Evolutionary conservation across 2,329 filamentous ascomycete species (phyloP), one percentile per base, ranked within the genome.

Genomic region (Anisogramma anomala): DNA sequence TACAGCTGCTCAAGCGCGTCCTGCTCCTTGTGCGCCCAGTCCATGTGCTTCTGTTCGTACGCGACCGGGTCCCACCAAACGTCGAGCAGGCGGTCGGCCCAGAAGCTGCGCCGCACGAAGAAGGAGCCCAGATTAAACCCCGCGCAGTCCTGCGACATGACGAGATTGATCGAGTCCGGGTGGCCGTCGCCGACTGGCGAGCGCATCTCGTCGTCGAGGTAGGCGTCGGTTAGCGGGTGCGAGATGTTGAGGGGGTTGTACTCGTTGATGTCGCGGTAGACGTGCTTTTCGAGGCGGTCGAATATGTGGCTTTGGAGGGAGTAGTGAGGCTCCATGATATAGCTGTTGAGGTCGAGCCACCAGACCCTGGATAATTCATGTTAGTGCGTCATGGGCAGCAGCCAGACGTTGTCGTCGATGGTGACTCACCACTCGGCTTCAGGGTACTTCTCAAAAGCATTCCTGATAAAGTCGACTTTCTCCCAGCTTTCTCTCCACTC

Each of bases 401-500:
- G 25, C 6, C 23, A 32, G n/a, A 36, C 6, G 3, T n/a, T 10
- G 22, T 17, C 8, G 22, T 14, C 18, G 11, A 19, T 22, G 11
- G 9, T 10, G 3, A 63, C 79, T 62, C 69, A 94, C 91, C 91
- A 98, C 68, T 98, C 89, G 25, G 89, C 91, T 49, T 94, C 74
- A 20, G 91, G 91, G 57, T 96, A 95, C 60, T 95, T 95, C 58
- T 79, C 77, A 72, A 98, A 80, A 33, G 82, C 79, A 47, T 85
- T 84, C 46, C 89, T 79, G 53, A 98, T 78, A 31, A 86, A 86
- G 59, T 98, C 91, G 47, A 95, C 88, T 69, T 96, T 98, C 64
- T 98, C 91, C 91, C 91, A 98, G 60, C 89, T 93, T 64, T 98
- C 91, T 55, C 91, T 77, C 91, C 91, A 98, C 64, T 98, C 91